A percentile compares a stretch with the other conserved stretches of the same genome.
Evolutionary conservation across 176 grass and related monocot species (phyloP).

Genomic region (Urochloa ruziziensis): DNA sequence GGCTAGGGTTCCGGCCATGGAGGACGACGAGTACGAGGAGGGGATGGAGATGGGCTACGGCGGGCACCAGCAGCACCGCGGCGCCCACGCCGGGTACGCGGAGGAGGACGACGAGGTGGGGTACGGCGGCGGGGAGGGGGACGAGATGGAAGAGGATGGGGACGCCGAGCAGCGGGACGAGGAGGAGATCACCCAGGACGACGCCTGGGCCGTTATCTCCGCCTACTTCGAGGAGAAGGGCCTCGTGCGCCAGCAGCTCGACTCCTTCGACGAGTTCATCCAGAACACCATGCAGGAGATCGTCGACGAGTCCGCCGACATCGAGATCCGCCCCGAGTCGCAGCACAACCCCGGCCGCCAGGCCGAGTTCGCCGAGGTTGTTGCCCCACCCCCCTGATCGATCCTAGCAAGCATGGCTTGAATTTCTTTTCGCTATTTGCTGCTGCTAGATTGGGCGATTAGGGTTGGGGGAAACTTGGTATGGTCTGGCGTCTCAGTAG

Average conservation of each 20-base stretch:
- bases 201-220: slow-evolving; percentile 95
- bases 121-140: slow-evolving; percentile 29
- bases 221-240: slow-evolving; percentile 99
- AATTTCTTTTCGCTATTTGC: slow-evolving; percentile 35
- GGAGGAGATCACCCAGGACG: slow-evolving; percentile 92
- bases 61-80: slow-evolving; percentile 36
- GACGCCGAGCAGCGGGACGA: slow-evolving; percentile 50
- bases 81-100: slow-evolving; percentile 33
- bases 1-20: slow-evolving; percentile 42
- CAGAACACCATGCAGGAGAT: slow-evolving; percentile 99
- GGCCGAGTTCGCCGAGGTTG: slow-evolving; percentile 92
- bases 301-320: slow-evolving; percentile 86
- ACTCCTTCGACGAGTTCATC: slow-evolving; percentile 98
- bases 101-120: slow-evolving; percentile 42
- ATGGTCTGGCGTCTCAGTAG: not conserved
- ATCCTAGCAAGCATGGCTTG: slow-evolving; percentile 24
- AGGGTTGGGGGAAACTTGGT: slow-evolving; percentile 27
- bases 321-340: slow-evolving; percentile 94
- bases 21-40: slow-evolving; percentile 65
- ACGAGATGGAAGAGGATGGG: slow-evolving; percentile 62
- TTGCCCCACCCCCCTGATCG: not conserved
- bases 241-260: slow-evolving; percentile 89
- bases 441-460: slow-evolving; percentile 26
- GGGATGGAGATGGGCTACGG: slow-evolving; percentile 54
- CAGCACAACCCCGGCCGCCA: slow-evolving; percentile 97